Percentiles rank a stretch among this genome's conserved stretches.
Conservation (phyloP, 139 green algal genomes). For the Dunaliella primolecta region DNA sequence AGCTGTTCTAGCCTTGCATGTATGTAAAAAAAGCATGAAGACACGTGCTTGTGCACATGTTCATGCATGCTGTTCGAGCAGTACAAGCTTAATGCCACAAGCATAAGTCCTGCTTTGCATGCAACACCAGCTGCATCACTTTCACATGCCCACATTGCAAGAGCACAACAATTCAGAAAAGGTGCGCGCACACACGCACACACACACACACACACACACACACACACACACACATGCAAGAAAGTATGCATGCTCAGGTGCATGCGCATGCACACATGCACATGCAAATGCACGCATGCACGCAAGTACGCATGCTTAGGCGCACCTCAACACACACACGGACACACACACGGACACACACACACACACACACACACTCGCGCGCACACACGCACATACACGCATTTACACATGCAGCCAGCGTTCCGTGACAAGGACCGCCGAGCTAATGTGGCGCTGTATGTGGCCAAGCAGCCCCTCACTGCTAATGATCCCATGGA, state of each 20-base stretch:
- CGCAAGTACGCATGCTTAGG: no score
- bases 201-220: no score
- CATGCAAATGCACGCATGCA: no score
- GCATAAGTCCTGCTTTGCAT: not conserved
- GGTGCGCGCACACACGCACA: no score
- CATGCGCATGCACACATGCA: no score
- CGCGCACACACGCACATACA: not conserved
- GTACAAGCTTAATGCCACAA: not conserved
- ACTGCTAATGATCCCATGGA: not conserved
- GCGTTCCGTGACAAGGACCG: constrained; percentile 50
- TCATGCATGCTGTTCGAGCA: not conserved
- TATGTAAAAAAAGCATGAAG: no score
- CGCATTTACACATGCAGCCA: constrained; percentile 34
- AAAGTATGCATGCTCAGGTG: no score
- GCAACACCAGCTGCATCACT: not conserved
- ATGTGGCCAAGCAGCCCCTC: constrained; percentile 10
- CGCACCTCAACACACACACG: no score
- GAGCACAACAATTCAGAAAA: no score
- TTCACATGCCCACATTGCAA: not conserved
- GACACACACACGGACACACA: no score
- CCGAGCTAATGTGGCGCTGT: constrained; percentile 47
- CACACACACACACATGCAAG: no score
- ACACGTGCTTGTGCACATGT: not conserved
- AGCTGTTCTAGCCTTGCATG: no score
- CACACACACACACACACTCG: not conserved